Base-by-base conservation (phyloP, 2,329 filamentous ascomycete species). In the Neofusicoccum umdonicola region DNA sequence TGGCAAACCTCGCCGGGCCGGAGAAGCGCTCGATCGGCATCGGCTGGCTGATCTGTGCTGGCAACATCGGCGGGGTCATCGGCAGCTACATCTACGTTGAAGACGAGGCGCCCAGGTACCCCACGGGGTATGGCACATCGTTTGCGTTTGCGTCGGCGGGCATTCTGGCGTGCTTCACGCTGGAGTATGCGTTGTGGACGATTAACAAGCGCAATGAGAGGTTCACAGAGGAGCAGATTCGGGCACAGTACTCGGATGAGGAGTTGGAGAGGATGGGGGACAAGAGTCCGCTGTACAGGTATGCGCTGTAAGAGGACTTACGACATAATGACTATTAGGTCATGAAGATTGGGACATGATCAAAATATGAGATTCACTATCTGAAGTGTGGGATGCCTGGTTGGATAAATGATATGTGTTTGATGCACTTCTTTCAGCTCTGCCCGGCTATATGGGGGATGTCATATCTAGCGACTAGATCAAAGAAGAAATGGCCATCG, bases 231-330 rank as follows among this genome's bases (percentile, higher is more conserved):
- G 76, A 75, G 3, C 74, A 76, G 37, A 71, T 74, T 34, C 68
- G 71, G 15, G 71, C 67, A 5, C 70, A 71, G 35, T 79, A 78
- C 67, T 73, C 71, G 3, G 73, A 77, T 34, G 70, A 71, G 31
- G 69, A 79, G 65, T 62, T 79, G 51, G 70, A 73, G 48, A 71
- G 71, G 61, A 73, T 79, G 74, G 77, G 77, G 0, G 76, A 79
- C 66, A 69, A 73, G 62, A 76, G 72, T 60, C 77, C 77, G 4
- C 68, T 79, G 64, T 80, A 77, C 67, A 76, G 72, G 66, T 80
- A 80, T 39, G 17, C 45, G 8, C 17, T 45, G 39, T 60, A 58
- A 17, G 11, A 7, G 7, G 17, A 9, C 19, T 31, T 31, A 31
- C 27, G 27, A 31, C 4, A 3, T 31, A 7, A 31, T 31, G 27